phyloP scores from a whole-genome alignment of 306 rosid species.

The Castanopsis chinensis region DNA sequence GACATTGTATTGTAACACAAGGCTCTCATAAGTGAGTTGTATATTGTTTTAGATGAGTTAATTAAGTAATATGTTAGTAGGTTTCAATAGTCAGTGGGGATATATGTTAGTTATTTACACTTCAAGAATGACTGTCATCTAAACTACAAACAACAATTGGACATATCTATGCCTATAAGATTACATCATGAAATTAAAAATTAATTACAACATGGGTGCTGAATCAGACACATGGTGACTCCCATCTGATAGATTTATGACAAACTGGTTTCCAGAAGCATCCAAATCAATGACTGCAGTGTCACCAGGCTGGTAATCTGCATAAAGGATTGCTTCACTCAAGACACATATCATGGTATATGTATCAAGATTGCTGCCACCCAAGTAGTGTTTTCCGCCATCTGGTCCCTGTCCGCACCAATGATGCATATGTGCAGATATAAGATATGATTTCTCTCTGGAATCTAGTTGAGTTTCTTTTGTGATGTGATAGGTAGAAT shows the following conservation, averaged over 20 bases:
- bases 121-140: too few species aligned
- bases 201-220: slow-evolving; percentile 24
- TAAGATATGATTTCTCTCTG: too few species aligned
- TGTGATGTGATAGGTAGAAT: too few species aligned
- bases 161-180: neutral
- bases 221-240: slow-evolving; percentile 49
- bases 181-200: neutral
- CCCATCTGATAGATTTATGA: neutral
- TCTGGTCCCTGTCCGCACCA: neutral
- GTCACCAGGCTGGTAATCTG: slow-evolving; percentile 64
- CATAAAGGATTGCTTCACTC: slow-evolving; percentile 68
- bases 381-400: neutral
- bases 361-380: neutral
- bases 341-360: slow-evolving; percentile 31
- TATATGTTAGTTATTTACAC: neutral
- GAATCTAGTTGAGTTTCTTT: too few species aligned
- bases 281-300: slow-evolving; percentile 69
- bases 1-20: neutral
- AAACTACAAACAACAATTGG: too few species aligned
- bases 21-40: neutral
- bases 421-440: too few species aligned
- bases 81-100: neutral
- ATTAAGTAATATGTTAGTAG: neutral
- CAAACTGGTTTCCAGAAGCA: slow-evolving; percentile 53
- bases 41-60: neutral